Evolutionary conservation across 2,329 filamentous ascomycete species (phyloP), one percentile per base, ranked within the genome.

Genomic region (Ilyonectria sp.): DNA sequence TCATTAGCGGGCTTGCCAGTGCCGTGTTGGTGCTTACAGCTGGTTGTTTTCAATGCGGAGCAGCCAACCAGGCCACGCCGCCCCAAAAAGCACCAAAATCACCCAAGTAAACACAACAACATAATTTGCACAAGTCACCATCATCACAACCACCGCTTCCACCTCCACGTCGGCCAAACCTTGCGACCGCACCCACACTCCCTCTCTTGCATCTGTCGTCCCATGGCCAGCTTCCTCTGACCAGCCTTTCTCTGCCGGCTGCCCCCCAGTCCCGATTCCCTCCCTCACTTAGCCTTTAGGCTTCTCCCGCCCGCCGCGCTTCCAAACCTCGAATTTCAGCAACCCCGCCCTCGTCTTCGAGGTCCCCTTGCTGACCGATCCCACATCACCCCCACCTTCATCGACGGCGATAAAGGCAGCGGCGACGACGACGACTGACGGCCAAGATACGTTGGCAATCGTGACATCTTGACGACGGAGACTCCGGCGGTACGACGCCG

Each of bases 261-360:
- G 21, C 55, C 43, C 58, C 69, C 6, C 26, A 52, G 29, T 44
- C 54, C 66, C 62, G 50, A 31, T 50, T 10, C 40, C 56, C 63
- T 67, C 67, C 43, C 40, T 47, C 33, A 46, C 68, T 69, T 53
- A 53, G 50, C 56, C 63, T 67, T 60, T 56, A 63, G 59, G 55
- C 40, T 17, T 65, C 44, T 60, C 46, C 37, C 67, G 58, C 56
- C 68, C 65, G 60, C 63, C 60, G 49, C 54, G 67, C 26, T 63
- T 63, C 43, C 61, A 60, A 73, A 68, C 73, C 97, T 97, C 94
- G 94, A 97, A 55, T 61, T 55, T 61, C 49, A 61, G 29, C 59
- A 60, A 65, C 63, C 63, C 63, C 63, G 63, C 63, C 63, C 63
- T 65, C 43, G 49, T 55, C 19, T 35, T 56, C 63, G 56, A 65